These are phyloP conservation scores for Populus euphratica DNA, from an alignment of 345 rosid genomes.

Conservation along the genomic window DNA sequence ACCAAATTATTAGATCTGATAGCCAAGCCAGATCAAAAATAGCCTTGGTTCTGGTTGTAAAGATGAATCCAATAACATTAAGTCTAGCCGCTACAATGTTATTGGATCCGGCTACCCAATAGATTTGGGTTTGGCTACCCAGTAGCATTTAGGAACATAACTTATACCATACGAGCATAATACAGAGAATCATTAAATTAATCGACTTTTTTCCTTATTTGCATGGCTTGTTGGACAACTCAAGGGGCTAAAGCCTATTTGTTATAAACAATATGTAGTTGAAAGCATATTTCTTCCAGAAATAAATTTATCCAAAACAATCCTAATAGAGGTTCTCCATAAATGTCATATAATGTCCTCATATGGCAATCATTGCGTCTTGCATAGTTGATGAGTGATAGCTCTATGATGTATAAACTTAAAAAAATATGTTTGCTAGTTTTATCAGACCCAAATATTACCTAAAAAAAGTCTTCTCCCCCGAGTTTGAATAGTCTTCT, in stretches of 20 bases:
- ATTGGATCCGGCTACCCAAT: too few relatives aligned
- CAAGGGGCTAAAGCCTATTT: slow-evolving; percentile 38
- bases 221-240: slow-evolving; percentile 58
- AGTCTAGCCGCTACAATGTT: too few relatives aligned
- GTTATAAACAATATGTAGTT: slow-evolving; percentile 23
- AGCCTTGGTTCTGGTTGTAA: too few relatives aligned
- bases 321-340: slow-evolving; percentile 42
- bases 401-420: slow-evolving; percentile 43
- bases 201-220: slow-evolving; percentile 49
- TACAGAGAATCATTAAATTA: slow-evolving; percentile 31
- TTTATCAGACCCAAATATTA: slow-evolving; percentile 23
- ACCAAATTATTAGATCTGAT: accelerated
- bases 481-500: slow-evolving; percentile 22
- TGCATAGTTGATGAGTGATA: slow-evolving; percentile 38
- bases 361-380: slow-evolving; percentile 41
- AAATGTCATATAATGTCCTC: slow-evolving; percentile 48
- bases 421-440: slow-evolving; percentile 31
- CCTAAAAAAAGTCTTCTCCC: slow-evolving; percentile 26
- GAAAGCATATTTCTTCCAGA: slow-evolving; percentile 22
- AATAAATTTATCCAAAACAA: slow-evolving; percentile 30
- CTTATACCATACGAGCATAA: slow-evolving; percentile 22
- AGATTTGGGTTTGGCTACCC: too few relatives aligned
- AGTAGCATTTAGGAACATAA: slow-evolving; percentile 16
- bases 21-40: too few relatives aligned
- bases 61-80: too few relatives aligned